These are phyloP conservation scores for Globisporangium polare DNA, from an alignment of 352 stramenopile species.

Conservation along the genomic window DNA sequence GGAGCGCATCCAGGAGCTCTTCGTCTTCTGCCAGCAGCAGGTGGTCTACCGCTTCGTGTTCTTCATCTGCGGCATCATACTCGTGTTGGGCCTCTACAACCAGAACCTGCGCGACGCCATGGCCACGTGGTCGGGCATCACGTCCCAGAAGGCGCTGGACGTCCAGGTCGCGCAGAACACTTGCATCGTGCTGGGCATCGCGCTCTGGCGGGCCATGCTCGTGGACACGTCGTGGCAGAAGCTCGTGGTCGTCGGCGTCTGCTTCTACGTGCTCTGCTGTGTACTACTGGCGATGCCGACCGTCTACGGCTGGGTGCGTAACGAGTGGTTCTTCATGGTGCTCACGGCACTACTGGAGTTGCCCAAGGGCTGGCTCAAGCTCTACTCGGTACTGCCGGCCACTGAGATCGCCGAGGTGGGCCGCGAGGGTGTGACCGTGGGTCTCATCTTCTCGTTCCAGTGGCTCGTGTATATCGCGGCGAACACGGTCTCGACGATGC, in stretches of 20 bases:
- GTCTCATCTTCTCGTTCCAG: constrained; percentile 44
- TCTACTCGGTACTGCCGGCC: constrained; percentile 35
- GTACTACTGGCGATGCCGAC: constrained; percentile 31
- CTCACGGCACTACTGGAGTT: constrained; percentile 26
- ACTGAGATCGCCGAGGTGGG: constrained; percentile 56
- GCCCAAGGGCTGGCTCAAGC: constrained; percentile 31
- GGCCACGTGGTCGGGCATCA: constrained; percentile 34
- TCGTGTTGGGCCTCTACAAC: constrained; percentile 36
- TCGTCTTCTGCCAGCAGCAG: constrained; percentile 51
- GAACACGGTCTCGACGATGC: constrained; percentile 21
- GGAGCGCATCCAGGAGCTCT: constrained; percentile 32
- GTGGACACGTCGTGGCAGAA: constrained; percentile 36
- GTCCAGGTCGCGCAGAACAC: constrained; percentile 26
- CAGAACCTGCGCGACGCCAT: constrained; percentile 28
- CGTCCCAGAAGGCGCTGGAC: constrained; percentile 9
- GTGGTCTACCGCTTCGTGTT: constrained; percentile 45
- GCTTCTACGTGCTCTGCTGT: constrained; percentile 26
- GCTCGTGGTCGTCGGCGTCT: constrained; percentile 24
- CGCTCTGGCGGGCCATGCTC: constrained; percentile 39
- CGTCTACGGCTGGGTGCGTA: constrained; percentile 27
- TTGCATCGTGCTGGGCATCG: constrained; percentile 27
- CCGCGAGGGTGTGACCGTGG: constrained; percentile 49
- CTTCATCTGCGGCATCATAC: constrained; percentile 41
- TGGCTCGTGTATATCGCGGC: constrained; percentile 27
- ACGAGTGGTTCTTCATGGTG: constrained; percentile 43